Evolutionary conservation across 2,329 filamentous ascomycete species (phyloP), one percentile per base, ranked within the genome.

Genomic region (Orbilia blumenaviensis): DNA sequence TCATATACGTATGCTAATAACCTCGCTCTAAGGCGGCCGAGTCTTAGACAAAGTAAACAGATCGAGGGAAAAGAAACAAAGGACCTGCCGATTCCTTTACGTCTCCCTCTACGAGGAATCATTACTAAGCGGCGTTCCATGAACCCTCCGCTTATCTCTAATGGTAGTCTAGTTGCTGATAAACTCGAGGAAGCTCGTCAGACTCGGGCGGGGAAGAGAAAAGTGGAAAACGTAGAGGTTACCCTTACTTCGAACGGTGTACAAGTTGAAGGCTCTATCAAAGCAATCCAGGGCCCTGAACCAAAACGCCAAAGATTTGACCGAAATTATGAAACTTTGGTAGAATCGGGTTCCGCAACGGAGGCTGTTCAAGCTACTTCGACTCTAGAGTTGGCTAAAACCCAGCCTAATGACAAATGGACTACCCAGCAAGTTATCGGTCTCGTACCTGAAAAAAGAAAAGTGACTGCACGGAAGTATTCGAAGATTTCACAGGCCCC

Each of bases 381-480:
- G 36, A n/a, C n/a, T n/a, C n/a, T 2, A 10, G n/a, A 23, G 9
- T n/a, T n/a, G n/a, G n/a, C n/a, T n/a, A n/a, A n/a, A n/a, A n/a
- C n/a, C n/a, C n/a, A n/a, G n/a, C n/a, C n/a, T n/a, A n/a, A n/a
- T n/a, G n/a, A n/a, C n/a, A n/a, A n/a, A n/a, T n/a, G 8, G 10
- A 16, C 10, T 27, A 9, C 50, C n/a, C 10, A 29, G 8, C 18
- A 32, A n/a, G 9, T 3, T 54, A 10, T 9, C 2, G 46, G 12
- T 38, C 21, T 3, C 10, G 41, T 16, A 3, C 14, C 2, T 14
- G 23, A 54, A 16, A 73, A 66, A 14, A 54, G 3, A 34, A 63
- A 56, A 5, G n/a, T 48, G 3, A 63, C 42, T 6, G 36, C 72
- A 16, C 54, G 72, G n/a, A 76, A 60, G 32, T 60, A 60, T n/a